Evolutionary conservation across 2,329 filamentous ascomycete genomes (phyloP), one percentile per base, ranked within the genome.

Genomic region (Neonectria ditissima): DNA sequence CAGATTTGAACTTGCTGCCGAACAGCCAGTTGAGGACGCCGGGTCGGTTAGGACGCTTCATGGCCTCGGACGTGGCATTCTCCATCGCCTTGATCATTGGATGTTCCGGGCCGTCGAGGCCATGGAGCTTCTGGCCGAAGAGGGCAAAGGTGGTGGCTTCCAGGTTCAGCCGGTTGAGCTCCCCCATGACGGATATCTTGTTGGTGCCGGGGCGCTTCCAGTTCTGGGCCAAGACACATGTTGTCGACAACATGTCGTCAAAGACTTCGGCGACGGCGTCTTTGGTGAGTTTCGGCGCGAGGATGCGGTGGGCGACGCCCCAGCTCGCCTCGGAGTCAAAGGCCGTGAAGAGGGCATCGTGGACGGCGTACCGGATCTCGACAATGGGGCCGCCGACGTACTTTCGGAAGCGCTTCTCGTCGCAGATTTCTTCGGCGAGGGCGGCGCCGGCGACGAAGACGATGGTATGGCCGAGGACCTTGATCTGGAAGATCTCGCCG

Each of bases 51-150:
- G 86, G 83, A 0, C 87, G 83, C 74, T 82, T 83, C 66, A 89
- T 82, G 2, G 86, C 83, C 70, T 89, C 87, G 0, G 81, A 80
- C 0, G 86, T 89, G 9, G 84, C 77, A 37, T 82, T 80, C 60
- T 87, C 84, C 82, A 88, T 87, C 14, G 80, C 85, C 51, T 80
- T 74, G 60, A 89, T 69, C 76, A 86, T 80, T 0, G 83, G 79
- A 24, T 84, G 83, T 20, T 80, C 79, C 1, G 79, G 76, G 0
- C 84, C 84, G 0, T 74, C 72, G 45, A 89, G 74, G 53, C 78
- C 78, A 63, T 84, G 77, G 24, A 86, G 74, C 62, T 80, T 81
- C 72, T 84, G 82, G 55, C 86, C 83, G 67, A 80, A 87, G 30
- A 89, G 81, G 24, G 80, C 82, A 39, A 82, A 74, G 3, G 84